Conservation (phyloP, 257 asterid species). For the Cordia subcordata region DNA sequence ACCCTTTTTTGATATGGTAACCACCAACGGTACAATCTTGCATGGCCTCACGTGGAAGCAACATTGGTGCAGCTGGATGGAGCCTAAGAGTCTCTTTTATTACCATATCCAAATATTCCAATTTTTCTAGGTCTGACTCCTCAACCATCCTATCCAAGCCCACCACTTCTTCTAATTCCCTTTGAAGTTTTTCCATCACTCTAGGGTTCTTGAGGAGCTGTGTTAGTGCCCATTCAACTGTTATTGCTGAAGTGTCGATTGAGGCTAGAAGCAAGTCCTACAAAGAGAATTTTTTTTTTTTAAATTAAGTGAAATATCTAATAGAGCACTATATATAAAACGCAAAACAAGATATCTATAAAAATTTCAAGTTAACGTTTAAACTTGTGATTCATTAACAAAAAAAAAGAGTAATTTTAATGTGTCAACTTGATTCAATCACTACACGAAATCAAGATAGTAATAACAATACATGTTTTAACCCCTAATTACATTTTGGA, state of each 20-base stretch:
- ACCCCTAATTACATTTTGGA: too few species aligned
- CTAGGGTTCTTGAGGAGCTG: neutral
- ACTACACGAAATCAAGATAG: too few species aligned
- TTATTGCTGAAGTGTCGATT: constrained; percentile 9
- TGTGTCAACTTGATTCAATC: too few species aligned
- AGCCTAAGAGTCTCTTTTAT: constrained; percentile 7
- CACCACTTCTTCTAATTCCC: constrained; percentile 1
- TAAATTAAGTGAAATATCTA: neutral
- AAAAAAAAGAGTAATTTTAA: too few species aligned
- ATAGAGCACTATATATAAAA: neutral
- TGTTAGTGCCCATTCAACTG: constrained; percentile 7
- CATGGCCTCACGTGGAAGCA: constrained; percentile 9
- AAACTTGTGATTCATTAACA: too few species aligned
- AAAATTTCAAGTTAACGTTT: too few species aligned
- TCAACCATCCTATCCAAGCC: constrained; percentile 5
- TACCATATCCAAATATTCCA: constrained; percentile 7
- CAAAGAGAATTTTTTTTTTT: neutral
- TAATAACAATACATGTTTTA: too few species aligned
- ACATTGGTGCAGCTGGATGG: constrained; percentile 5
- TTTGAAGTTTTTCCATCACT: constrained; percentile 7
- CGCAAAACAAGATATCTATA: neutral
- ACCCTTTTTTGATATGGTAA: neutral
- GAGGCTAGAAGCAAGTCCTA: constrained; percentile 11
- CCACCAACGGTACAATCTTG: constrained; percentile 8
- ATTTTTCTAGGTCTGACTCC: neutral